Conservation (phyloP, 352 stramenopile species). For the Phytopythium chamaehyphon region DNA sequence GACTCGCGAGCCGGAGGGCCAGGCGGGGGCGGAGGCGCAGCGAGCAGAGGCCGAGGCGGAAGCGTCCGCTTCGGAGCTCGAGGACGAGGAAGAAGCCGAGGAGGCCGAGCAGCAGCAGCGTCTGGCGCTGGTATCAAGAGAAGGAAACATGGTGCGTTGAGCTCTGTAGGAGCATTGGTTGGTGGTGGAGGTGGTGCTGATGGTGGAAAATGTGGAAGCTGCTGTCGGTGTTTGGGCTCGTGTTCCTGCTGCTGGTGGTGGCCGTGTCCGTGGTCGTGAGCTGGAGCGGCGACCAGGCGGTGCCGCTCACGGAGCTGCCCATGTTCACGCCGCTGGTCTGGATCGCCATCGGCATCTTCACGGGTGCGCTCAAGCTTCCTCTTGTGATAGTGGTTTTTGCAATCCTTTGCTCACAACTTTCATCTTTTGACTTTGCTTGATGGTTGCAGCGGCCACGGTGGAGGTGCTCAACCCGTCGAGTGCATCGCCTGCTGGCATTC, state of each 20-base stretch:
- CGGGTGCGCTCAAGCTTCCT: constrained; percentile 19
- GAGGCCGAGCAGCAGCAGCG: constrained; percentile 34
- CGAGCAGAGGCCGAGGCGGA: constrained; percentile 26
- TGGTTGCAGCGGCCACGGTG: constrained; percentile 7
- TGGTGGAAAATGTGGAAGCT: constrained; percentile 26
- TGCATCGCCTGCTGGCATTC: constrained; percentile 1
- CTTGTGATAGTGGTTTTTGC: background rate
- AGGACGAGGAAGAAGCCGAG: constrained; percentile 22
- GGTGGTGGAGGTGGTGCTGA: background rate
- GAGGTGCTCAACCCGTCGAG: constrained; percentile 10
- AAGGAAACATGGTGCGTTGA: constrained; percentile 44
- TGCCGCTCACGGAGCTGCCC: constrained; percentile 43
- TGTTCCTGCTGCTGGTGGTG: constrained; percentile 65
- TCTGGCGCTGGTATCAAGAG: constrained; percentile 30
- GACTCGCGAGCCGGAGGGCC: constrained; percentile 13
- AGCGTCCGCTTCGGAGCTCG: constrained; percentile 40
- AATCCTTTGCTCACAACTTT: background rate
- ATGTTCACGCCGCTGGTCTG: constrained; percentile 82
- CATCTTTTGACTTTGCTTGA: background rate
- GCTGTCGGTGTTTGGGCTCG: constrained; percentile 60
- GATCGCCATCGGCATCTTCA: constrained; percentile 76
- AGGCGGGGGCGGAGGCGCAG: constrained; percentile 10
- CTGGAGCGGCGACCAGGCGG: constrained; percentile 45
- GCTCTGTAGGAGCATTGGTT: too few species aligned
- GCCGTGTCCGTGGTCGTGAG: constrained; percentile 51